Evolutionary conservation across 1,284 basidiomycete species (phyloP).

Genomic region (Ganoderma lucidum): DNA sequence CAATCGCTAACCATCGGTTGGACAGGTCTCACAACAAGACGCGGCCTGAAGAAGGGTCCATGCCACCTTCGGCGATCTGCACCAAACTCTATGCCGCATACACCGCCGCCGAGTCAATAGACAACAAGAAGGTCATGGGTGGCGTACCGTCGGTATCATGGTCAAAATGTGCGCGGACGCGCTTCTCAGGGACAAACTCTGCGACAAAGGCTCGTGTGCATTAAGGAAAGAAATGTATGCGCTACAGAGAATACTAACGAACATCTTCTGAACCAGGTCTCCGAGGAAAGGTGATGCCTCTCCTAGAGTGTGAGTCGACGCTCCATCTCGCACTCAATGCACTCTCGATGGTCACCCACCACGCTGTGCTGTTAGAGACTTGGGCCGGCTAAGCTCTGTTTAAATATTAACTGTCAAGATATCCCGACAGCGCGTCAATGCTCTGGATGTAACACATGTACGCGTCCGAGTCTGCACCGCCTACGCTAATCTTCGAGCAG

Average conservation of each 20-base stretch:
- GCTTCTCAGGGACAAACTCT: slow-evolving; percentile 60
- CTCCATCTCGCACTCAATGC: slow-evolving; percentile 60
- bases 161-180: slow-evolving; percentile 66
- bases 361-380: no score
- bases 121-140: slow-evolving; percentile 42
- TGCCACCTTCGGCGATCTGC: slow-evolving; percentile 59
- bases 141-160: slow-evolving; percentile 65
- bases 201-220: slow-evolving; percentile 53
- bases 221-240: not conserved
- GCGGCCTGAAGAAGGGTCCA: slow-evolving; percentile 67
- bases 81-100: slow-evolving; percentile 48
- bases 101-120: slow-evolving; percentile 15
- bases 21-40: slow-evolving; percentile 59
- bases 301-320: slow-evolving; percentile 54
- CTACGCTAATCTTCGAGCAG: no score
- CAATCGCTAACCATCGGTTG: not conserved
- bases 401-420: no score
- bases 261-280: slow-evolving; percentile 48
- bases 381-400: no score
- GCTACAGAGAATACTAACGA: not conserved
- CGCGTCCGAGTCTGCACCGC: no score
- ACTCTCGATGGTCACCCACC: slow-evolving; percentile 63
- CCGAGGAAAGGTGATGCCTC: slow-evolving; percentile 56
- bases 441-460: no score
- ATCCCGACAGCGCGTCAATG: no score